A percentile compares a stretch with the other conserved stretches of the same genome.
phyloP scores from a whole-genome alignment of 371 early-diverging fungal species.

The Pancytospora philotis region DNA sequence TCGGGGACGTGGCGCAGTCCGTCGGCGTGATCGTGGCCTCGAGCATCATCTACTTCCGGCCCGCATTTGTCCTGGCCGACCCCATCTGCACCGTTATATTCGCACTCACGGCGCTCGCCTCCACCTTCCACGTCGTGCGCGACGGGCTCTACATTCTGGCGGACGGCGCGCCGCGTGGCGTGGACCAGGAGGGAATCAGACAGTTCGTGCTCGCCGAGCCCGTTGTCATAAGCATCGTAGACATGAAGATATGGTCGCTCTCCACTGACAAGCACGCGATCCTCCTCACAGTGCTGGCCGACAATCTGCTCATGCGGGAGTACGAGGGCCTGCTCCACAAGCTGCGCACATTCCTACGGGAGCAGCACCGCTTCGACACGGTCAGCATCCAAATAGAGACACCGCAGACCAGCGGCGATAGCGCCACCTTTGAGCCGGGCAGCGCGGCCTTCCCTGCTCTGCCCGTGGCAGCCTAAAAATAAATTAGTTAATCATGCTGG shows the following conservation, averaged over 20 bases:
- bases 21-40: constrained; percentile 75
- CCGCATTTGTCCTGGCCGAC: constrained; percentile 65
- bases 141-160: constrained; percentile 70
- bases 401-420: constrained; percentile 15
- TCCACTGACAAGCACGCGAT: constrained; percentile 36
- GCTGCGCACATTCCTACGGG: constrained; percentile 22
- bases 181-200: constrained; percentile 30
- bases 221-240: constrained; percentile 29
- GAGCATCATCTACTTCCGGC: constrained; percentile 67
- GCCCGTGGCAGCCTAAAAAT: too few species aligned
- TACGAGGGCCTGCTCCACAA: constrained; percentile 41
- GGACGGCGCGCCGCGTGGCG: constrained; percentile 60
- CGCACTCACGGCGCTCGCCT: constrained; percentile 66
- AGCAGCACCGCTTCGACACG: constrained; percentile 26
- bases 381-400: constrained; percentile 51
- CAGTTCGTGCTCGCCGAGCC: constrained; percentile 20
- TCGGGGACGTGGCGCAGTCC: constrained; percentile 71
- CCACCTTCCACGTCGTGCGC: constrained; percentile 67
- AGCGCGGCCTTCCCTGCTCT: too few species aligned
- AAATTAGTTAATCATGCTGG: constrained; percentile 2
- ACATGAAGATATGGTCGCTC: constrained; percentile 47
- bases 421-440: not conserved
- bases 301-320: constrained; percentile 37
- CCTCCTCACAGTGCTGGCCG: constrained; percentile 28
- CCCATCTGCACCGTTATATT: constrained; percentile 74